A percentile compares a stretch with the other conserved stretches of the same genome.
These are phyloP conservation scores for Phytophthora podocarpi DNA, from an alignment of 352 stramenopile species.

Conservation along the genomic window DNA sequence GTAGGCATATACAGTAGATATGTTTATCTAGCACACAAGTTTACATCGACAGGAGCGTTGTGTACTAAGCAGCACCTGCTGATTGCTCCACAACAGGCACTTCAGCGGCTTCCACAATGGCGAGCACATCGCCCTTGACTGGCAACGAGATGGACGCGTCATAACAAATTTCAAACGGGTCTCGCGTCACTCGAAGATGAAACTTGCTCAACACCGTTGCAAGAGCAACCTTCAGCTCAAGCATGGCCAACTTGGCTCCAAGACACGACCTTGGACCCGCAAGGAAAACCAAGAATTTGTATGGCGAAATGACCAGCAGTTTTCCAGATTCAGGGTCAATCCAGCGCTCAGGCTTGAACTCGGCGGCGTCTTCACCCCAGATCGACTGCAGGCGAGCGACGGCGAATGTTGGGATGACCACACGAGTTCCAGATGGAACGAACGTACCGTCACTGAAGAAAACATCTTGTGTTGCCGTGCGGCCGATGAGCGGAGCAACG, in stretches of 20 bases:
- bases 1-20: too few relatives aligned
- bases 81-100: background rate
- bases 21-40: background rate
- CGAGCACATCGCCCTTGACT: constrained; percentile 43
- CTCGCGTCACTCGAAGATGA: constrained; percentile 21
- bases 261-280: constrained; percentile 70
- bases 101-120: constrained; percentile 24
- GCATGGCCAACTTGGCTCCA: constrained; percentile 58
- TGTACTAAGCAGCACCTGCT: constrained; percentile 22
- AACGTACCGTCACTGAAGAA: constrained; percentile 62
- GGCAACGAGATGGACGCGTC: constrained; percentile 44
- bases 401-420: constrained; percentile 55
- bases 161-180: constrained; percentile 46
- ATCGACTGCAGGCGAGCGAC: constrained; percentile 46
- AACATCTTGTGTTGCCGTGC: constrained; percentile 66
- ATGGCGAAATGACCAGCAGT: constrained; percentile 50
- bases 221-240: constrained; percentile 65
- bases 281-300: constrained; percentile 74
- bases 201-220: constrained; percentile 50
- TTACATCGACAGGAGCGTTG: background rate
- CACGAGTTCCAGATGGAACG: constrained; percentile 32
- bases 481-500: constrained; percentile 56
- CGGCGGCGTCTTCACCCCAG: constrained; percentile 57
- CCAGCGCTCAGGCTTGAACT: constrained; percentile 52
- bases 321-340: constrained; percentile 44